phyloP scores from a whole-genome alignment of 306 rosid genomes.

The Luffa aegyptiaca region DNA sequence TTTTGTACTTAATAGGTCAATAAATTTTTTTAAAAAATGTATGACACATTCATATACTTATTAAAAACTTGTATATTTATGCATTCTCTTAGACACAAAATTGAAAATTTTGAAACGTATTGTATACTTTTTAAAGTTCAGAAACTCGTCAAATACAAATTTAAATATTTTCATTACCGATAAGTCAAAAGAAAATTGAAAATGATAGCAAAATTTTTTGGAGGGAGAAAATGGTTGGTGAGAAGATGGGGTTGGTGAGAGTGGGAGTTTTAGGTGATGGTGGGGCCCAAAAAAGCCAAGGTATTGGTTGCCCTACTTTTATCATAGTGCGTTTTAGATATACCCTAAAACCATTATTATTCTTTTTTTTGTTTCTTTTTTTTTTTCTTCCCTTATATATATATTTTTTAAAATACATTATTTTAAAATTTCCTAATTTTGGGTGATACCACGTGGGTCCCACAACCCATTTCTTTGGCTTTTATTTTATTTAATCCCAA shows the following conservation, averaged over 20 bases:
- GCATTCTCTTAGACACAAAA: too few relatives aligned
- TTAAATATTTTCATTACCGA: too few relatives aligned
- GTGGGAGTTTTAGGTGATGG: conserved; percentile 2
- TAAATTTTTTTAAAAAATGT: too few relatives aligned
- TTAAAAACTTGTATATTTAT: too few relatives aligned
- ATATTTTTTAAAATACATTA: neutral
- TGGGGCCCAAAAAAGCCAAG: neutral
- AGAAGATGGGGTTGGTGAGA: conserved; percentile 8
- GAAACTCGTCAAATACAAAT: too few relatives aligned
- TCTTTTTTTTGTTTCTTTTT: neutral
- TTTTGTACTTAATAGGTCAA: too few relatives aligned
- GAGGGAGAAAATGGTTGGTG: neutral
- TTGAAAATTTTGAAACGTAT: too few relatives aligned
- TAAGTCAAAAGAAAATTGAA: neutral
- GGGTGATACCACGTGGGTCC: too few relatives aligned
- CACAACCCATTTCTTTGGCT: neutral
- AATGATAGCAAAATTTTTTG: neutral
- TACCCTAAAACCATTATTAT: neutral
- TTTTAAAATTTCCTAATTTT: neutral
- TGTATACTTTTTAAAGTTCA: too few relatives aligned
- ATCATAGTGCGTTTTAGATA: neutral
- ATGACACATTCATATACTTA: too few relatives aligned
- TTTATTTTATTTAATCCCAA: neutral
- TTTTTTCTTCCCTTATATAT: neutral
- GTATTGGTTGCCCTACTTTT: neutral